Conservation (phyloP, 2,329 filamentous ascomycete species). For the Aureobasidium vineae region DNA sequence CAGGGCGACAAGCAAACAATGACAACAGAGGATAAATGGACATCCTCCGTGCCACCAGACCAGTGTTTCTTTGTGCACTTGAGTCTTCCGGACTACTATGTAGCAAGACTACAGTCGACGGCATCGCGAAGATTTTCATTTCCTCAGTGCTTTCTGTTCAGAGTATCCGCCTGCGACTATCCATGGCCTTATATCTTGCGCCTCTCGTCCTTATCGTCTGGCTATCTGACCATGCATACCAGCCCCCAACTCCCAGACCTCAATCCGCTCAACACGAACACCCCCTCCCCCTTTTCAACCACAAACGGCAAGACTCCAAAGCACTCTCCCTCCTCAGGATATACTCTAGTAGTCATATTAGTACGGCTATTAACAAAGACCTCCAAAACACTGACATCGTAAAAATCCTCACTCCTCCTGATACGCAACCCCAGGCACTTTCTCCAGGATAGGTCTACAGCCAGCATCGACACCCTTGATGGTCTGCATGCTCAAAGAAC, state of each 20-base stretch:
- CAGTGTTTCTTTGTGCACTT: too few species aligned
- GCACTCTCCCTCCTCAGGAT: constrained; percentile 19
- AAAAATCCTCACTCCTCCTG: constrained; percentile 39
- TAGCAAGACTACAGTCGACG: too few species aligned
- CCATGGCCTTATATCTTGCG: too few species aligned
- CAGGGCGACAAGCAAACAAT: too few species aligned
- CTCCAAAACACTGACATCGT: constrained; percentile 47
- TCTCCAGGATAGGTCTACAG: background rate
- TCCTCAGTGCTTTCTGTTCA: too few species aligned
- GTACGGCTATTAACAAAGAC: constrained; percentile 49
- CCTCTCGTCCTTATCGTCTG: too few species aligned
- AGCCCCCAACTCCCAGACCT: background rate
- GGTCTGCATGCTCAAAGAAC: background rate
- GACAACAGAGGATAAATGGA: too few species aligned
- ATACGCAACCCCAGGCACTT: background rate
- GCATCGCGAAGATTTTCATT: too few species aligned
- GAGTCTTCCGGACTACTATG: too few species aligned
- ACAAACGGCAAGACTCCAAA: background rate
- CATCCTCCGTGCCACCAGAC: too few species aligned
- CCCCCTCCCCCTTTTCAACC: background rate
- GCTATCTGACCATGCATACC: too few species aligned
- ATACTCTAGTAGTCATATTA: constrained; percentile 42
- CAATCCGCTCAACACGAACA: background rate
- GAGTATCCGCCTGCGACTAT: too few species aligned
- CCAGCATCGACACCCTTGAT: background rate